Base-by-base conservation (phyloP, 83 land plant genomes). In the Picea engelmannii region DNA sequence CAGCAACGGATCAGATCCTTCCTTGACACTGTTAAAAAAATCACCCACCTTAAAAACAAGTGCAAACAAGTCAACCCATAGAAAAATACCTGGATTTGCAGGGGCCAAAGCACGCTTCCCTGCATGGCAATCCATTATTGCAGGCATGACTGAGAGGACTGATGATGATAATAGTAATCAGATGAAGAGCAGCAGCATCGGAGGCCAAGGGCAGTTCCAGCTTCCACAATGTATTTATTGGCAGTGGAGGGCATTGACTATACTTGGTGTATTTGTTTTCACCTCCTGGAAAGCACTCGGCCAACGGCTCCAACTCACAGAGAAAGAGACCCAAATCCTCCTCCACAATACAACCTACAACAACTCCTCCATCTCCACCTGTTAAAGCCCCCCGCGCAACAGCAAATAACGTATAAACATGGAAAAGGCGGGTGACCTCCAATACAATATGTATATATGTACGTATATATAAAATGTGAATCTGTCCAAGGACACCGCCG, bases 81-180 rank as follows among this genome's bases (percentile, higher is more conserved):
- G 60, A 68, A 70, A 71, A 74, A 21, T 74, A 74, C 77, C 77
- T 74, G 59, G 59, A 21, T 47, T 11, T 23, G 16, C 77, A 23
- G 2, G 24, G 27, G 49, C 13, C 58, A 21, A 21, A 47, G n/a
- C 77, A 74, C 20, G 12, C 20, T 47, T 47, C 58, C 59, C 77
- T 47, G 77, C 77, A 42, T 74, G 23, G 23, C 13, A 49, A 42
- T 10, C 24, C 58, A 40, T 44, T 35, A 74, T 74, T 47, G 58
- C 55, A 47, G 58, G 13, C 17, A 74, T 21, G 49, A 47, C 60
- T 21, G 23, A 49, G 16, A 74, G 49, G 58, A 0, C 23, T 69
- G 20, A 8, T 20, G 21, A 20, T 52, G 12, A 8, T 7, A 17
- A 47, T 10, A 73, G 9, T 23, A 44, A 3, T 7, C 15, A 47